Percentiles rank a stretch among this genome's conserved stretches.
phyloP scores from a whole-genome alignment of 1,284 basidiomycete genomes.

The Cryptococcus depauperatus region DNA sequence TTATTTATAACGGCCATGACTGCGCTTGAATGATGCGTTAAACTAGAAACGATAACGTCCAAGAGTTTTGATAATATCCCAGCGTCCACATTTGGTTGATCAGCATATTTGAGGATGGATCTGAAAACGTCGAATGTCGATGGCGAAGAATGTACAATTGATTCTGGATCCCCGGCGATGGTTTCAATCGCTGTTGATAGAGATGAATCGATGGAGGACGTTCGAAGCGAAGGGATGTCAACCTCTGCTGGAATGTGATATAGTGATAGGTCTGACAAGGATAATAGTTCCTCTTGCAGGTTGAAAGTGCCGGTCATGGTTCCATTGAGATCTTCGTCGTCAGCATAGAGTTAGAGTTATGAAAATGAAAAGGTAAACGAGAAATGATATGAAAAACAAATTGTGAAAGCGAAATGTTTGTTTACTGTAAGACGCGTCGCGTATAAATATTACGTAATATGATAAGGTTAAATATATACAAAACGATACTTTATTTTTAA shows the following conservation, averaged over 20 bases:
- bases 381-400: no score
- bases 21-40: conserved; percentile 29
- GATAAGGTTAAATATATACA: no score
- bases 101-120: conserved; percentile 54
- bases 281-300: conserved; percentile 64
- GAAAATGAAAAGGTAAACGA: neutral
- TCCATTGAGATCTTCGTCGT: neutral
- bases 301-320: conserved; percentile 53
- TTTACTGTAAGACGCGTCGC: conserved; percentile 6
- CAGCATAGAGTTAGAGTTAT: neutral
- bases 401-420: neutral
- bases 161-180: conserved; percentile 62
- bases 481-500: no score
- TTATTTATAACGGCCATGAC: conserved; percentile 25
- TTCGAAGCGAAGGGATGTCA: conserved; percentile 52
- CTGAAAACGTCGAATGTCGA: conserved; percentile 70
- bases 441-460: conserved; percentile 1
- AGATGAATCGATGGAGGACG: conserved; percentile 43
- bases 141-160: conserved; percentile 52
- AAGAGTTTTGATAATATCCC: conserved; percentile 34
- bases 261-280: conserved; percentile 52
- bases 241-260: conserved; percentile 60
- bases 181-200: conserved; percentile 57
- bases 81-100: conserved; percentile 28
- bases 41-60: conserved; percentile 30